Base-by-base conservation (phyloP, 331 rosid genomes). In the Malus hybrid region DNA sequence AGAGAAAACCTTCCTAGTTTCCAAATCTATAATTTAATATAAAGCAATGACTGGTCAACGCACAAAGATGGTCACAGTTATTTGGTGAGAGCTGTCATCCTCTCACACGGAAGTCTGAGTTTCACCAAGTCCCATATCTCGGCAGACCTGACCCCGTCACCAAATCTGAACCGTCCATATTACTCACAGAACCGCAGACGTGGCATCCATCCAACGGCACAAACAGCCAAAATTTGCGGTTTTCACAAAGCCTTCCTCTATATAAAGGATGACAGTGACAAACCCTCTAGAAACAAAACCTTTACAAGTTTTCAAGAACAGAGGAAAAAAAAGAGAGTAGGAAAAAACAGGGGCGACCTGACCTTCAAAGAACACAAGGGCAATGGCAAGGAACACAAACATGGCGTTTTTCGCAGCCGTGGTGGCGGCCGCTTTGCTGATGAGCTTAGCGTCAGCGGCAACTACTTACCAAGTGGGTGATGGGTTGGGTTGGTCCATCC, bases 401-500 rank as follows among this genome's bases (percentile, higher is more conserved):
- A 6, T 48, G 61, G 59, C 72, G 11, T 6, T 75, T 60, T 42
- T 90, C 5, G 56, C 76, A 31, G 31, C 88, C 28, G 10, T 87
- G 31, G 79, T 79, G 16, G 72, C 77, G 28, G 80, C 87, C 66
- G 80, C 84, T 66, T 36, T 84, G 12, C 24, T 85, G 15, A 87
- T 83, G 5, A 70, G 81, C 66, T 70, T 93, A 2, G 69, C 60
- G 0, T 87, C 88, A 0, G 86, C 93, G 1, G 77, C 69, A 48
- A 86, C 78, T 3, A 75, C 77, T 15, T 69, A 84, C 61, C 65
- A 80, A 4, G 94, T 91, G 1, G 97, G 97, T 29, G 94, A 77
- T 65, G 10, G 70, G 33, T 54, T 69, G 1, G 87, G 90, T 5
- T 91, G 97, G 97, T 29, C 19, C 67, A 10, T 86, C 75, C 80